These are phyloP conservation scores for Avena sativa DNA, from an alignment of 176 grass and related monocot species.

Conservation along the genomic window DNA sequence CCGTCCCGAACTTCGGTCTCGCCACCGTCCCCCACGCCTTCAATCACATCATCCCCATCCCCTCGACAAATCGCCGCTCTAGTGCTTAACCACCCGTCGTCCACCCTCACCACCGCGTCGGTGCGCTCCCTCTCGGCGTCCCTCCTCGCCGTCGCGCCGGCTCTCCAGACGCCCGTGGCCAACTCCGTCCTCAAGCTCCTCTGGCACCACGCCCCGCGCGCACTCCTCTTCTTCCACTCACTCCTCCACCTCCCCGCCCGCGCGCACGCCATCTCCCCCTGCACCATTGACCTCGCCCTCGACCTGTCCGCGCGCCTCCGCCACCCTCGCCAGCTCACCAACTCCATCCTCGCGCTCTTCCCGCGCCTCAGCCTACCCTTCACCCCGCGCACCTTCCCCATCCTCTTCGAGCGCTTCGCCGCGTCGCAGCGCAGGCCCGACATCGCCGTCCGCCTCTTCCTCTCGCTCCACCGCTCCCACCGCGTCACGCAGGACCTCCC, in stretches of 20 bases:
- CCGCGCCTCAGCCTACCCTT: constrained; percentile 58
- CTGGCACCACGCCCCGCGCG: constrained; percentile 73
- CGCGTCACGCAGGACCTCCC: constrained; percentile 61
- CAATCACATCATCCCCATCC: background rate
- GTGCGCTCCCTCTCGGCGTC: constrained; percentile 60
- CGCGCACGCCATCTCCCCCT: constrained; percentile 51
- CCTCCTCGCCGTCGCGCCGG: constrained; percentile 43
- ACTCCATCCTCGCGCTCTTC: constrained; percentile 66
- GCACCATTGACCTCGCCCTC: constrained; percentile 78
- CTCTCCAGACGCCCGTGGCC: constrained; percentile 42
- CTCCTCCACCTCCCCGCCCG: constrained; percentile 67
- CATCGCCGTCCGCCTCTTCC: constrained; percentile 76
- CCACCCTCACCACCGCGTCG: constrained; percentile 48
- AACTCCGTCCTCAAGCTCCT: constrained; percentile 78
- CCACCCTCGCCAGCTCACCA: constrained; percentile 54
- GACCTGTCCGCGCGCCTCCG: constrained; percentile 76
- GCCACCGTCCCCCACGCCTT: background rate
- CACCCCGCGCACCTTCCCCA: constrained; percentile 78
- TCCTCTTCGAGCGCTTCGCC: constrained; percentile 70
- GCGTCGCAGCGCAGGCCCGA: constrained; percentile 75
- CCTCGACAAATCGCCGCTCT: constrained; percentile 55
- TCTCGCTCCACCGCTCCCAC: constrained; percentile 73
- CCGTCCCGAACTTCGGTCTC: background rate
- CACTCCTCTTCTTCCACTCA: constrained; percentile 90
- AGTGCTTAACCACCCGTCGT: constrained; percentile 55